Conservation (phyloP, 2,329 filamentous ascomycete species). For the Ophiostoma piceae region DNA sequence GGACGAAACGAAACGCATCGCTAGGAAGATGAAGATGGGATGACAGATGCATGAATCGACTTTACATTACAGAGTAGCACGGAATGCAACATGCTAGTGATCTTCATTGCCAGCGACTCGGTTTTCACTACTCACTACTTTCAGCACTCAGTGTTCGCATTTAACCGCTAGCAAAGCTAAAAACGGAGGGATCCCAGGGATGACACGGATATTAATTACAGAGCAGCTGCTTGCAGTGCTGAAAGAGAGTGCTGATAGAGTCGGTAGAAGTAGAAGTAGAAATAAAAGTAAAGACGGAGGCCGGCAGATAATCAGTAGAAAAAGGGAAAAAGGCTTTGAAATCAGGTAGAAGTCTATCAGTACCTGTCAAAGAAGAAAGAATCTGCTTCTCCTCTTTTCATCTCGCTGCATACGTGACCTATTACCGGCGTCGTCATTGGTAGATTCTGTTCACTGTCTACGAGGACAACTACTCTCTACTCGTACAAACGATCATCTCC, state of each 20-base stretch:
- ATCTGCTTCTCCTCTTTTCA: conserved; percentile 4
- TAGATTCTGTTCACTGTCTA: not conserved
- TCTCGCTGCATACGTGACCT: conserved; percentile 2
- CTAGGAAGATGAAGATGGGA: not conserved
- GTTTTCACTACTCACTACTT: too few relatives aligned
- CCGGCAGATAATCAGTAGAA: not conserved
- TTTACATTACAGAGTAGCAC: too few relatives aligned
- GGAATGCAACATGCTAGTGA: not conserved
- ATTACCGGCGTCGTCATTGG: conserved; percentile 1
- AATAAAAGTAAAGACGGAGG: not conserved
- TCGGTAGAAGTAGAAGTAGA: not conserved
- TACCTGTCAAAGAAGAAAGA: not conserved
- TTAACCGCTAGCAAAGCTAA: not conserved
- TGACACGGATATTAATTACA: not conserved
- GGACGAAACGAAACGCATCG: not conserved
- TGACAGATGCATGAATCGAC: not conserved
- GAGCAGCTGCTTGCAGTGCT: too few relatives aligned
- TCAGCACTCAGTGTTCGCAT: too few relatives aligned
- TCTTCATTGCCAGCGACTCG: too few relatives aligned
- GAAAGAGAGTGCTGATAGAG: not conserved
- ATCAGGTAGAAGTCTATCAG: not conserved
- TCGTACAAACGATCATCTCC: not conserved
- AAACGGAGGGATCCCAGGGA: conserved; percentile 11
- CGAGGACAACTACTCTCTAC: too few relatives aligned
- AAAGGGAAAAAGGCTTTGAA: not conserved